These are phyloP conservation scores for Vitis riparia DNA, from an alignment of 164 flowering plant genomes.

Conservation along the genomic window DNA sequence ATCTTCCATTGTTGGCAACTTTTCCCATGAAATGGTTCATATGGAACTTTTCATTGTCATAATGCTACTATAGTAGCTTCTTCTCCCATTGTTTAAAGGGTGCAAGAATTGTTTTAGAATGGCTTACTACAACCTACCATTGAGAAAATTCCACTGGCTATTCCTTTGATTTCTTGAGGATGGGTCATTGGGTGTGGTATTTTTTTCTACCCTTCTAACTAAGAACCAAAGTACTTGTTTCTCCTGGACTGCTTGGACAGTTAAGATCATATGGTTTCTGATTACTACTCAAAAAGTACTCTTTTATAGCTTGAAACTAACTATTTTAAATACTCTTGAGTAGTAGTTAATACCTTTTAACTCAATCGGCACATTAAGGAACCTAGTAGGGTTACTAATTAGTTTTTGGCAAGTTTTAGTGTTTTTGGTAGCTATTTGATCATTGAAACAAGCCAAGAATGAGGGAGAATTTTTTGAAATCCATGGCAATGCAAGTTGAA, in stretches of 20 bases:
- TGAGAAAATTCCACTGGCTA: conserved; percentile 16
- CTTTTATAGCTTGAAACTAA: too few species aligned
- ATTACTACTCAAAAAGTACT: too few species aligned
- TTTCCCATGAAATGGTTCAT: not conserved
- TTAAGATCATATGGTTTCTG: not conserved
- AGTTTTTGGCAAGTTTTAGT: too few species aligned
- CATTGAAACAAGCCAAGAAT: too few species aligned
- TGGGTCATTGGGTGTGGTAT: not conserved
- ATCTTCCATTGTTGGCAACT: not conserved
- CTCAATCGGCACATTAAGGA: too few species aligned
- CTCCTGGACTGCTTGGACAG: not conserved
- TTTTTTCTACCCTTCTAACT: conserved; percentile 2
- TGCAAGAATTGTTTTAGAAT: conserved; percentile 2
- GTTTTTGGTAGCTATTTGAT: too few species aligned
- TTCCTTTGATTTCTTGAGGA: conserved; percentile 18
- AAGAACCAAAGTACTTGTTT: not conserved
- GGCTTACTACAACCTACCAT: conserved; percentile 9
- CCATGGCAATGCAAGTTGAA: too few species aligned
- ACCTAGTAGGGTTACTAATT: too few species aligned
- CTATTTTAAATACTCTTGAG: too few species aligned
- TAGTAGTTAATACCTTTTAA: too few species aligned
- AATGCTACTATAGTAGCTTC: not conserved
- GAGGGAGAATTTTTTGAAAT: too few species aligned
- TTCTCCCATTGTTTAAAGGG: conserved; percentile 8
- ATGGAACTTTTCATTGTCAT: not conserved